Evolutionary conservation across 768 basidiomycete species (phyloP).

Genomic region (Mycena filopes): DNA sequence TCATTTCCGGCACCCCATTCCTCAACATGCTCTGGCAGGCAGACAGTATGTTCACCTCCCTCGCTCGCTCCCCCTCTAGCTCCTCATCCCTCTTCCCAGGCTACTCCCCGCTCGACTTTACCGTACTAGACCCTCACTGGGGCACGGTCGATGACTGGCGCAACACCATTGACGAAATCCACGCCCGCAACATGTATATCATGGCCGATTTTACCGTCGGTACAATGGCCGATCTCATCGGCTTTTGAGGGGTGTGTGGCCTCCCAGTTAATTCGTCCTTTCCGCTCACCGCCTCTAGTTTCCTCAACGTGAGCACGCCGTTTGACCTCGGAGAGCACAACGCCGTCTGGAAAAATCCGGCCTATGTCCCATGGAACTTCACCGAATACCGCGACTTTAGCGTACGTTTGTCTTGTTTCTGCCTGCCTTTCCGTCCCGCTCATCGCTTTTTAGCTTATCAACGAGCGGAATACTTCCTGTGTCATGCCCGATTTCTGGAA

Average conservation of each 20-base stretch:
- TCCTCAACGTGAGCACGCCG: slow-evolving; percentile 82
- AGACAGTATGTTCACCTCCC: slow-evolving; percentile 73
- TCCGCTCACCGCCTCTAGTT: slow-evolving; percentile 52
- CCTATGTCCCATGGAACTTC: slow-evolving; percentile 88
- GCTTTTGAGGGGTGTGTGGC: slow-evolving; percentile 77
- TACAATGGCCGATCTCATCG: slow-evolving; percentile 90
- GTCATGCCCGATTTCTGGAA: slow-evolving; percentile 82
- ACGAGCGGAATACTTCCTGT: slow-evolving; percentile 80
- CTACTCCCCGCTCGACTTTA: slow-evolving; percentile 94
- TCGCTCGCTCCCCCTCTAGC: slow-evolving; percentile 8
- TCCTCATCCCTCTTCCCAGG: slow-evolving; percentile 55
- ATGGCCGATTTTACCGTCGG: slow-evolving; percentile 96
- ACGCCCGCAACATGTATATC: slow-evolving; percentile 87
- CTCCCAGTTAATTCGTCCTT: slow-evolving; percentile 11
- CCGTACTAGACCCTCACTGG: slow-evolving; percentile 92
- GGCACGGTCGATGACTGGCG: slow-evolving; percentile 87
- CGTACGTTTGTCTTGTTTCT: slow-evolving; percentile 48
- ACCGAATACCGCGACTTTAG: slow-evolving; percentile 85
- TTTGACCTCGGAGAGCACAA: slow-evolving; percentile 82
- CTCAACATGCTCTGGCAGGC: slow-evolving; percentile 98
- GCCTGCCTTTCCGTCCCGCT: slow-evolving; percentile 1
- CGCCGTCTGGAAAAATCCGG: slow-evolving; percentile 78
- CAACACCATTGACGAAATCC: slow-evolving; percentile 77
- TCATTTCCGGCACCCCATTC: slow-evolving; percentile 93
- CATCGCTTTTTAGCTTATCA: slow-evolving; percentile 60